A percentile compares a stretch with the other conserved stretches of the same genome.
Conservation (phyloP, 805 yeast genomes). For the Starmerella stellata region DNA sequence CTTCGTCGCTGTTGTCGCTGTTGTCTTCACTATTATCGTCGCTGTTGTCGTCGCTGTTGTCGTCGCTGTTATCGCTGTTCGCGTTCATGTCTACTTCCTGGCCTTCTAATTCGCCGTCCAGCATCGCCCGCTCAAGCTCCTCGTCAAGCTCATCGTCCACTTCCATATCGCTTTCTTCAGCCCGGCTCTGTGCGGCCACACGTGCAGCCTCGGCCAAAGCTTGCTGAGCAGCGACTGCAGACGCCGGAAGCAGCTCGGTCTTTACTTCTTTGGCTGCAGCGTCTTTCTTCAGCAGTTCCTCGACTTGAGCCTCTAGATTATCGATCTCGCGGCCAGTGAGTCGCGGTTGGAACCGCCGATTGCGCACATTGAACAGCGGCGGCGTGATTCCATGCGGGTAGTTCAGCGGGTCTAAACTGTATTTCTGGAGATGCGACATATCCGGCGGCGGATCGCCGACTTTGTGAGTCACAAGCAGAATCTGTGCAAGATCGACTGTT, state of each 20-base stretch:
- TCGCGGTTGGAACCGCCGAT: constrained; percentile 53
- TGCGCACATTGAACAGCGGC: constrained; percentile 54
- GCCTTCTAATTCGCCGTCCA: constrained; percentile 20
- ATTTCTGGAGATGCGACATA: constrained; percentile 25
- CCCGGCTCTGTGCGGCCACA: constrained; percentile 24
- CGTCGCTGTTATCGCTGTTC: constrained; percentile 37
- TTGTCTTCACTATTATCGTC: constrained; percentile 35
- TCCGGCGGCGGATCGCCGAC: constrained; percentile 27
- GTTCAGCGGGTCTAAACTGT: constrained; percentile 11
- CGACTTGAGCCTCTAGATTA: constrained; percentile 60
- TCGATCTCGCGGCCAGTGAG: constrained; percentile 55
- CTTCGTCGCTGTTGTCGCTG: constrained; percentile 39
- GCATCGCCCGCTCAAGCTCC: constrained; percentile 22
- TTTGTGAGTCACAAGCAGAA: constrained; percentile 52
- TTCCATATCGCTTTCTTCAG: constrained; percentile 23
- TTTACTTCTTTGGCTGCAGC: constrained; percentile 66
- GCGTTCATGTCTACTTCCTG: constrained; percentile 17
- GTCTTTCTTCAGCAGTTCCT: constrained; percentile 55
- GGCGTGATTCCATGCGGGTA: constrained; percentile 69
- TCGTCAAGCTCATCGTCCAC: constrained; percentile 21
- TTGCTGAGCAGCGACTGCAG: constrained; percentile 21
- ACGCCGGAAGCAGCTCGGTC: constrained; percentile 47
- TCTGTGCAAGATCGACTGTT: constrained; percentile 70
- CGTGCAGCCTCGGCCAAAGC: constrained; percentile 21
- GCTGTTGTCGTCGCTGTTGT: constrained; percentile 39